Base-by-base conservation (phyloP, 2,329 filamentous ascomycete genomes). In the Trichoderma breve region DNA sequence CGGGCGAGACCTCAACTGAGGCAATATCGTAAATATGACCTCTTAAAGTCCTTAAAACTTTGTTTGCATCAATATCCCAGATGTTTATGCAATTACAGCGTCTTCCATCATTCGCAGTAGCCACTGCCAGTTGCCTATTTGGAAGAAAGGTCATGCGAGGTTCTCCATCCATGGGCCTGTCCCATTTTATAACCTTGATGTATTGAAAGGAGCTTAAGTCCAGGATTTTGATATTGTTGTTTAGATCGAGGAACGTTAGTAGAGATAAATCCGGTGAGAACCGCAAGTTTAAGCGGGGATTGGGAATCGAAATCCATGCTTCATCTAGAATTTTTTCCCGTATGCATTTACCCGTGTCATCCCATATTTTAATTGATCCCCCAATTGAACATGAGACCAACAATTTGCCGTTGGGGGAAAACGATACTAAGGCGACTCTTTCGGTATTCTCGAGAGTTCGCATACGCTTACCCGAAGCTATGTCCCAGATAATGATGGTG, bases 141-240 rank as follows among this genome's bases (percentile, higher is more conserved):
- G 58, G 18, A n/a, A 36, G n/a, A 4, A 61, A 36, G 2, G n/a
- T 3, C 0, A 14, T 2, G 18, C 6, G 24, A 24, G n/a, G 9
- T 7, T 5, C 1, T 24, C 21, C 51, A 26, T 26, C 0, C 4
- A 0, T 15, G 0, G 18, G 8, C 0, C 1, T 3, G 6, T 26
- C 21, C 21, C 51, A 55, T 6, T 26, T 26, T 12, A 28, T 24
- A 21, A 6, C 7, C 1, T 24, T 6, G 7, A 1, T 61, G 3
- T 1, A 61, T 24, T 24, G 18, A 32, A 11, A 6, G 0, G 58
- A 61, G 30, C 30, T 11, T 24, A 15, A 24, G 6, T 61, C 30
- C 9, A 36, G 15, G 3, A 61, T 61, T 9, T 21, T 34, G 3
- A 61, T 28, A 9, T 1, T 4, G 6, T 8, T 5, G 3, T 24